Conservation (phyloP, 1,139 yeast species). For the Pichia norvegensis region DNA sequence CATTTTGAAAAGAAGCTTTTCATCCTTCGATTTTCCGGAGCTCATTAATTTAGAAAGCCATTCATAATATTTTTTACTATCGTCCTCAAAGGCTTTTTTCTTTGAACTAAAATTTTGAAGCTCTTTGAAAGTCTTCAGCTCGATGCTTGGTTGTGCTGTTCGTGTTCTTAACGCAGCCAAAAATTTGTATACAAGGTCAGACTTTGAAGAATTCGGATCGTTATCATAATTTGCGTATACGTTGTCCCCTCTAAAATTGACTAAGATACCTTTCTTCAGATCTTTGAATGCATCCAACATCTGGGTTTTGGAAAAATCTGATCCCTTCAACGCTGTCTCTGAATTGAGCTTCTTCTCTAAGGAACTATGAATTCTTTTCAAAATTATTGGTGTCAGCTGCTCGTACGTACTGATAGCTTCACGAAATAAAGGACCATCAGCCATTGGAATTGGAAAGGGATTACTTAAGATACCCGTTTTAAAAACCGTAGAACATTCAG, state of each 20-base stretch:
- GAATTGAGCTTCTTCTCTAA: conserved; percentile 17
- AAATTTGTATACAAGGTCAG: conserved; percentile 2
- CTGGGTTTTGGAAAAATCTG: conserved; percentile 12
- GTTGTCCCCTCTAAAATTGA: not conserved
- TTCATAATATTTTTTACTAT: conserved; percentile 63
- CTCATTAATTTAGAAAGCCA: conserved; percentile 66
- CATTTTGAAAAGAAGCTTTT: conserved; percentile 52
- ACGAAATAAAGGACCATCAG: conserved; percentile 73
- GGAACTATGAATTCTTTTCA: conserved; percentile 36
- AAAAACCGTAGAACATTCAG: no score
- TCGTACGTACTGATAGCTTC: conserved; percentile 50
- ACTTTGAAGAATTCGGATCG: not conserved
- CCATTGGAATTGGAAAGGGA: conserved; percentile 32
- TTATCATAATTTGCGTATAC: not conserved
- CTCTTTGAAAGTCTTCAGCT: conserved; percentile 3
- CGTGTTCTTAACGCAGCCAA: conserved; percentile 4
- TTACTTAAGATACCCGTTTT: no score
- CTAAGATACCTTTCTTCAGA: conserved; percentile 21
- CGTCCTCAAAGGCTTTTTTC: conserved; percentile 53
- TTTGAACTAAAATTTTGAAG: conserved; percentile 12
- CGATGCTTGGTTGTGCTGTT: conserved; percentile 7
- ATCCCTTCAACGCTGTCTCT: conserved; percentile 16
- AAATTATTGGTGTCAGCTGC: conserved; percentile 32
- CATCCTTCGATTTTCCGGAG: conserved; percentile 53
- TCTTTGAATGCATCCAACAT: conserved; percentile 30